phyloP scores from a whole-genome alignment of 805 yeast genomes.

The Starmerella roubikii region DNA sequence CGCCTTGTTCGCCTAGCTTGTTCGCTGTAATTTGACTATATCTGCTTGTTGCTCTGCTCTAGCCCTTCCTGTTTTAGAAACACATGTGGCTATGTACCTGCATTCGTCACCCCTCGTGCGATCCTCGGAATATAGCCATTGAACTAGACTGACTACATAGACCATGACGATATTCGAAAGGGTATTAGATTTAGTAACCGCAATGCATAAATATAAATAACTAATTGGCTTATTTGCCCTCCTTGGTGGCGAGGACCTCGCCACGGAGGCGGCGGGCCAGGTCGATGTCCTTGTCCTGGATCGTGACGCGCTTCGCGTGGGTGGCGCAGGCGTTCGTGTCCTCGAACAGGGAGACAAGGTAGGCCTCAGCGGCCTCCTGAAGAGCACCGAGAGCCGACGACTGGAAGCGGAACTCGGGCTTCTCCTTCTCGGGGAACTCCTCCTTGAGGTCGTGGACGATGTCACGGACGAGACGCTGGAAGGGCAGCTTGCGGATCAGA shows the following conservation, averaged over 20 bases:
- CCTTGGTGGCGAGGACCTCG: slow-evolving; percentile 31
- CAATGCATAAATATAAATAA: no score
- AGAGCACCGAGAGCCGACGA: slow-evolving; percentile 82
- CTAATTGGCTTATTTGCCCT: slow-evolving; percentile 7
- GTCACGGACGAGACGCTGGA: slow-evolving; percentile 84
- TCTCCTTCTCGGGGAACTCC: slow-evolving; percentile 31
- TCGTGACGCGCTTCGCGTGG: slow-evolving; percentile 88
- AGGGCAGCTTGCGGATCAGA: slow-evolving; percentile 75
- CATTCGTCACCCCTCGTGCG: no score
- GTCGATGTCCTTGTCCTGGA: slow-evolving; percentile 82
- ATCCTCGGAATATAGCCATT: no score
- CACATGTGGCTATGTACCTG: no score
- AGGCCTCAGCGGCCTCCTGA: slow-evolving; percentile 84
- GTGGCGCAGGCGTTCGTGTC: slow-evolving; percentile 87
- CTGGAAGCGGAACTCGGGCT: slow-evolving; percentile 55
- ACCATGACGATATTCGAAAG: no score
- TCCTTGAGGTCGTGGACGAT: slow-evolving; percentile 79
- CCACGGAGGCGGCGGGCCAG: slow-evolving; percentile 88
- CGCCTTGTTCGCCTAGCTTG: no score
- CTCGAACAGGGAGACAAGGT: slow-evolving; percentile 72
- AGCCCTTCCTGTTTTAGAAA: no score
- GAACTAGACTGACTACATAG: no score
- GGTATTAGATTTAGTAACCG: no score
- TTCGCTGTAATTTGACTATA: no score
- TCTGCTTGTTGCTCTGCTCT: no score